These are phyloP conservation scores for Aspergillus tanneri DNA, from an alignment of 2,329 filamentous ascomycete genomes.

Conservation along the genomic window DNA sequence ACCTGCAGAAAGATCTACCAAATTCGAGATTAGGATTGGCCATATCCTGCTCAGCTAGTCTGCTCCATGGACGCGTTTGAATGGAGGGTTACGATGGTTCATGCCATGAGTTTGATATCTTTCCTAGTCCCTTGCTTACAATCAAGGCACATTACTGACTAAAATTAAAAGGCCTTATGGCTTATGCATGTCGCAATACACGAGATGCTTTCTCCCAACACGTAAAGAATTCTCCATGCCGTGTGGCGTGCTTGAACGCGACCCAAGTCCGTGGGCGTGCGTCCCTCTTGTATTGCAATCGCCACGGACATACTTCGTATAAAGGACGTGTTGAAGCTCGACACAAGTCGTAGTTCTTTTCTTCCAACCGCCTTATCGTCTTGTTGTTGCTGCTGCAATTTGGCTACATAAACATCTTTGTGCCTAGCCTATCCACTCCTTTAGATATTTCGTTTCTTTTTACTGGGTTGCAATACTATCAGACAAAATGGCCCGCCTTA, in stretches of 20 bases:
- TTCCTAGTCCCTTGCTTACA: background rate
- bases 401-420: constrained; percentile 12
- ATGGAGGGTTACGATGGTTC: background rate
- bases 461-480: constrained; percentile 2
- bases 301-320: background rate
- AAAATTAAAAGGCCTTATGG: background rate
- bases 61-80: too few relatives aligned
- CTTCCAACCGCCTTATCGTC: background rate
- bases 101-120: constrained; percentile 1
- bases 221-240: background rate
- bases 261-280: too few relatives aligned
- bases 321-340: background rate
- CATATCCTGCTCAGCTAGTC: background rate
- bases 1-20: constrained; percentile 1
- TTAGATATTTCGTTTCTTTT: constrained; percentile 13
- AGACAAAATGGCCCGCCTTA: constrained; percentile 34
- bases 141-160: constrained; percentile 4
- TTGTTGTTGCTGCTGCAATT: background rate
- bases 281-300: background rate
- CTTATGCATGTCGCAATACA: background rate
- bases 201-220: background rate
- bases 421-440: constrained; percentile 18
- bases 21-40: background rate
- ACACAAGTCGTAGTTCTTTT: background rate
- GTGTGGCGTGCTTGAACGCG: background rate